phyloP scores from a whole-genome alignment of 176 grass and related monocot genomes.

The Oryza meyeriana region DNA sequence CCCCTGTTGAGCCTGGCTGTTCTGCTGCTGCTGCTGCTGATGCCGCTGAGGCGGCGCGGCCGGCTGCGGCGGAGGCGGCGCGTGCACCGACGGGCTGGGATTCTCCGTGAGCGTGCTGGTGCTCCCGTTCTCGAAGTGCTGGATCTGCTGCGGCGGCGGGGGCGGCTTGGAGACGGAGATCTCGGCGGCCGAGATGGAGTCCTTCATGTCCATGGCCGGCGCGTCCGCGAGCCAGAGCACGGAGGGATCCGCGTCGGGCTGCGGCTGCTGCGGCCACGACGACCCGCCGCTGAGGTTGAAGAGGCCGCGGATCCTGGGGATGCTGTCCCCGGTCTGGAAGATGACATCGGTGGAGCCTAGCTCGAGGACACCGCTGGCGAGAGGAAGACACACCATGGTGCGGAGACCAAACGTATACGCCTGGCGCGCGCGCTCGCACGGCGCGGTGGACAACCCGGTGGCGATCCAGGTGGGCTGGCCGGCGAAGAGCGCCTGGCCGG shows the following conservation, averaged over 20 bases:
- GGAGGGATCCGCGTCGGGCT: constrained; percentile 78
- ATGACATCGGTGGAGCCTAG: constrained; percentile 82
- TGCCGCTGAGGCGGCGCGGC: constrained; percentile 13
- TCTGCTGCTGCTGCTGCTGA: constrained; percentile 29
- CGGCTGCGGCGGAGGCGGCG: constrained; percentile 7
- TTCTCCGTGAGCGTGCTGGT: constrained; percentile 79
- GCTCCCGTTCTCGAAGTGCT: constrained; percentile 74
- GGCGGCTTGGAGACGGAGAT: constrained; percentile 65
- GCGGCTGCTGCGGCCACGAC: constrained; percentile 19
- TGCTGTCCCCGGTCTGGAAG: constrained; percentile 58
- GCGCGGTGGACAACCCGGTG: constrained; percentile 33
- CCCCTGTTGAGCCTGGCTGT: constrained; percentile 27
- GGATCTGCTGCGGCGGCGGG: constrained; percentile 55
- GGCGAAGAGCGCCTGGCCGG: constrained; percentile 57
- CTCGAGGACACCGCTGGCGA: constrained; percentile 82
- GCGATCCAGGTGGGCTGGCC: constrained; percentile 57
- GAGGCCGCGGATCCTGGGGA: constrained; percentile 57
- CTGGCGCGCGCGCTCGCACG: constrained; percentile 75
- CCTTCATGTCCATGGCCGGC: constrained; percentile 66
- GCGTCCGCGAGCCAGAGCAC: constrained; percentile 79
- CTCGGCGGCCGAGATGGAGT: constrained; percentile 55
- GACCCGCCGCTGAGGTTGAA: constrained; percentile 55
- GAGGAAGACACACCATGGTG: constrained; percentile 91
- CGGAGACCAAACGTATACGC: constrained; percentile 70
- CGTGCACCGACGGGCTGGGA: constrained; percentile 54